Base-by-base conservation (phyloP, 1,284 basidiomycete genomes). In the Cronartium ribicola region DNA sequence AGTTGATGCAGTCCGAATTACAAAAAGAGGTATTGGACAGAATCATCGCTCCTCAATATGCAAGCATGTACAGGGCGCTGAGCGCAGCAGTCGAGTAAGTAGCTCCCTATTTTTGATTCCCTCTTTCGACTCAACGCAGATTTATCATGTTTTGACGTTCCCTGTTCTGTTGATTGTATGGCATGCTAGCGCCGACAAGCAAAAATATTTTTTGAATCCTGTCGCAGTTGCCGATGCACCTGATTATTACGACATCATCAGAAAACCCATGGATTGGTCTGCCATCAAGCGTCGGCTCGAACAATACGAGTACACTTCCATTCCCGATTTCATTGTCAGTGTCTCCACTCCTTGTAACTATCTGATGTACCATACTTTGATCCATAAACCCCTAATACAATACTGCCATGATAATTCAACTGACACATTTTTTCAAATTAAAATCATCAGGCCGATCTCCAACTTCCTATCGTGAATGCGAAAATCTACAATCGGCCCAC, bases 231-330 rank as follows among this genome's bases (percentile, higher is more conserved):
- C 81, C 0, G 88, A 91, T 51, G 92, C 93, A 0, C 94, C 94
- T 0, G 94, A 98, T 80, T 99, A 99, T 81, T 91, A 89, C 79
- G 89, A 93, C 66, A 84, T 96, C 66, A 85, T 98, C 80, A 87
- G 89, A 79, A 84, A 85, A 10, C 95, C 95, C 0, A 97, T 97
- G 91, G 88, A 89, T 77, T 98, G 94, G 92, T 83, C 84, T 20
- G 84, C 83, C 55, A 96, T 99, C 76, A 88, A 90, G 40, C 82
- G 83, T 13, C 94, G 91, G 81, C 81, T 98, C 40, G 88, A 92
- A 67, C 83, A 84, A 60, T 88, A 91, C 74, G 85, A 87, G 76
- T 98, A 98, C 81, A 86, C 87, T 82, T 87, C 89, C 78, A 81
- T 91, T 0, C 84, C 86, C 22, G 83, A 87, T 4, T 93, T 98